Evolutionary conservation across 345 rosid genomes (phyloP), one percentile per base, ranked within the genome.

Genomic region (Camelina laxa): DNA sequence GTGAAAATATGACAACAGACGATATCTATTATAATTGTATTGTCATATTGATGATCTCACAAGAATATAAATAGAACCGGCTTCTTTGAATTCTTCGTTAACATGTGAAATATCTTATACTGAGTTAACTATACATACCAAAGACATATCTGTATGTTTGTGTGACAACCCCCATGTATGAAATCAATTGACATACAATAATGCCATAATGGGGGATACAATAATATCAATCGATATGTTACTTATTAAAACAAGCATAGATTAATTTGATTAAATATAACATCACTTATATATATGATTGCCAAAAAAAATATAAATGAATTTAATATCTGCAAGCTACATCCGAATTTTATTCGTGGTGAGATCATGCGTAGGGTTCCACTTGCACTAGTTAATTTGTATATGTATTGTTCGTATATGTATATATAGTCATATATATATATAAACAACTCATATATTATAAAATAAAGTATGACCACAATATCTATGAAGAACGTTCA

Each of bases 271-370:
- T 22, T 22, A 69, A 42, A 21, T 41, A 75, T 20, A 47, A 15
- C 35, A 33, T 10, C 27, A 48, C 17, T 48, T 15, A 47, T 10
- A 76, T 14, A 33, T 22, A 3, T 47, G 35, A 22, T 47, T 70
- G 65, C 11, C 17, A 16, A 20, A 17, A 5, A 2, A 39, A 42
- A 9, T 22, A 9, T 0, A 20, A 55, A 64, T 63, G 67, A 63
- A 48, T 57, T 77, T 70, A 47, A 48, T 35, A 48, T 57, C 20
- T 57, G 57, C 76, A 70, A 77, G 80, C 72, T 19, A 70, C 67
- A 27, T 36, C 27, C 63, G 42, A 65, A 58, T 48, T 49, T 33
- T 44, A 31, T 31, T 33, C 2, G 2, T 64, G 24, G 75, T 70
- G 38, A 70, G 54, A 61, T 76, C 71, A 70, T 45, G 33, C 65